Conservation (phyloP, 306 rosid genomes). For the Quercus rubra region DNA sequence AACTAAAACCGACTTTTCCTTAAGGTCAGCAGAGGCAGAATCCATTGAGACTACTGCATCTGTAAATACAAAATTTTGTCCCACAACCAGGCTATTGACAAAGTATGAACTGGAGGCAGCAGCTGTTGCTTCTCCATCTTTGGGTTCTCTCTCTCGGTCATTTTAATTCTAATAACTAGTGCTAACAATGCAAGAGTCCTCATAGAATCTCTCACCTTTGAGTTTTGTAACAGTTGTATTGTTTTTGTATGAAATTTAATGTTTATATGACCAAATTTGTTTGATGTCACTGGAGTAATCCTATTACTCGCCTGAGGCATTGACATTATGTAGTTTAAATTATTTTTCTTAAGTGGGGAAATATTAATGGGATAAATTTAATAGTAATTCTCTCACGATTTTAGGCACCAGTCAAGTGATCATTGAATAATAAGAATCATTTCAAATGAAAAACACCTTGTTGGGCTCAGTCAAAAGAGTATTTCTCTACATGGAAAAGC, state of each 20-base stretch:
- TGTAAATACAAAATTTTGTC: slow-evolving; percentile 40
- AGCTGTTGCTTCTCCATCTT: slow-evolving; percentile 16
- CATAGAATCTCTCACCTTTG: background rate
- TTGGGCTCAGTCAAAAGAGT: too few relatives aligned
- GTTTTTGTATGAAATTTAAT: too few relatives aligned
- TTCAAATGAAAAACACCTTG: too few relatives aligned
- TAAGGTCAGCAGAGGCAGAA: slow-evolving; percentile 26
- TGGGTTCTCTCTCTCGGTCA: background rate
- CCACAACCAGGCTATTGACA: slow-evolving; percentile 53
- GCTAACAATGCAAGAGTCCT: background rate
- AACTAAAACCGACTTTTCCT: slow-evolving; percentile 38
- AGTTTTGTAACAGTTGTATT: background rate
- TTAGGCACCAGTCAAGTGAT: too few relatives aligned
- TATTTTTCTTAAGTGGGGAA: too few relatives aligned
- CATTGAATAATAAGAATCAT: too few relatives aligned
- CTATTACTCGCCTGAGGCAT: too few relatives aligned
- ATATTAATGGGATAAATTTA: too few relatives aligned
- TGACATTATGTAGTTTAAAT: too few relatives aligned
- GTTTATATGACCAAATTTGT: background rate
- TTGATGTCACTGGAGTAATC: background rate
- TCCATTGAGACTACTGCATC: slow-evolving; percentile 27
- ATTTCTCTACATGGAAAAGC: too few relatives aligned
- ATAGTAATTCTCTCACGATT: too few relatives aligned
- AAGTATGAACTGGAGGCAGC: slow-evolving; percentile 58
- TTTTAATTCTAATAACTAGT: slow-evolving; percentile 1